Percentiles rank a stretch among this genome's conserved stretches.
These are phyloP conservation scores for Stagonosporopsis tanaceti DNA, from an alignment of 2,329 filamentous ascomycete genomes.

Conservation along the genomic window DNA sequence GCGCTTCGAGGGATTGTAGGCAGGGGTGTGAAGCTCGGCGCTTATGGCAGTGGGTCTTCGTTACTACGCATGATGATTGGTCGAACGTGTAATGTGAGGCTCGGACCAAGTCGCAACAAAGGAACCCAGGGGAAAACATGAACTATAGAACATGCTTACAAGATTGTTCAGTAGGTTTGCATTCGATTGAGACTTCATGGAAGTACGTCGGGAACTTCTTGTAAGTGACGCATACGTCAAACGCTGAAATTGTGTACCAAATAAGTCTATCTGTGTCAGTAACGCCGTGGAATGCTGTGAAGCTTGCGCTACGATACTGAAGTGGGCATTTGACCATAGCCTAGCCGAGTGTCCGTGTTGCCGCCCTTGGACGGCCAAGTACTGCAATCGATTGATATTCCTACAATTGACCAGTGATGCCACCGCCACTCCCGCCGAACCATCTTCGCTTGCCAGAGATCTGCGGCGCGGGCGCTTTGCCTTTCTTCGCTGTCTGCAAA, in stretches of 20 bases:
- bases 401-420: slow-evolving; percentile 49
- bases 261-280: slow-evolving; percentile 1
- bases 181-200: no score
- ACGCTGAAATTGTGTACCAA: not conserved
- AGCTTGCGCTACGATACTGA: not conserved
- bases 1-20: slow-evolving; percentile 15
- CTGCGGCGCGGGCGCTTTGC: slow-evolving; percentile 48
- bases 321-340: not conserved
- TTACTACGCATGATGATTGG: slow-evolving; percentile 10
- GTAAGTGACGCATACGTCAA: not conserved
- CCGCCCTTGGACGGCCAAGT: not conserved
- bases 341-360: slow-evolving; percentile 3
- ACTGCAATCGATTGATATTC: slow-evolving; percentile 15
- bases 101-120: not conserved
- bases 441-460: slow-evolving; percentile 43
- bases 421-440: slow-evolving; percentile 46
- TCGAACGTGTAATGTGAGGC: not conserved
- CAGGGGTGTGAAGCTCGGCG: slow-evolving; percentile 13
- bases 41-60: slow-evolving; percentile 10
- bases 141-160: not conserved
- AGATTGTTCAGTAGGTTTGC: not conserved
- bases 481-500: slow-evolving; percentile 57
- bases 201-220: no score
- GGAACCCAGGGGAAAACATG: not conserved
- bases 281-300: slow-evolving; percentile 6